Base-by-base conservation (phyloP, 768 basidiomycete species). In the Lactifluus volemus region DNA sequence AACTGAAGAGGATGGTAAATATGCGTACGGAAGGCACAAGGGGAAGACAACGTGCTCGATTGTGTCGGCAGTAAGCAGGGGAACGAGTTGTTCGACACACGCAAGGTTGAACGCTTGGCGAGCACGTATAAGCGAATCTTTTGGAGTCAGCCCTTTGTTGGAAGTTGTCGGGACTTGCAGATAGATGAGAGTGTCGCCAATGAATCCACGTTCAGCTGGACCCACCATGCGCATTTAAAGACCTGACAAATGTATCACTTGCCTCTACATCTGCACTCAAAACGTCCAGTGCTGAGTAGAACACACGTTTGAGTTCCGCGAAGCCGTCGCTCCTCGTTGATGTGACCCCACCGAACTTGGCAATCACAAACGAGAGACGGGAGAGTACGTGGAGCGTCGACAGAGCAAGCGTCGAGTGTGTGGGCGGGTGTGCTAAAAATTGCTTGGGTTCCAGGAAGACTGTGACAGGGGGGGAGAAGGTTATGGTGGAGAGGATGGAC, bases 251-350 rank as follows among this genome's bases (percentile, higher is more conserved):
- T 36, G 74, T 73, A 47, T 73, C 74, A 30, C 73, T 72, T 53
- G 73, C 77, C 38, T 55, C 65, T 57, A 62, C 54, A 63, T 77
- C 73, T 29, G 73, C 71, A 21, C 82, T 76, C 9, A 92, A 74
- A 42, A 94, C 76, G 64, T 95, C 92, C 25, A 94, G 73, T 1
- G 89, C 83, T 34, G 86, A 79, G 69, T 89, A 92, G 65, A 90
- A 88, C 1, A 80, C 81, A 66, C 82, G 83, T 66, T 86, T 85
- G 45, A 93, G 78, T 67, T 92, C 88, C 30, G 77, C 68, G 68
- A 95, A 88, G 3, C 85, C 82, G 21, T 78, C 77, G 19, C 73
- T 72, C 15, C 74, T 75, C 0, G 80, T 77, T 1, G 80, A 78
- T 3, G 82, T 79, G 29, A 88, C 77, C 8, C 89, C 88, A 2